Evolutionary conservation across 306 rosid species (phyloP).

Genomic region (Medicago truncatula): DNA sequence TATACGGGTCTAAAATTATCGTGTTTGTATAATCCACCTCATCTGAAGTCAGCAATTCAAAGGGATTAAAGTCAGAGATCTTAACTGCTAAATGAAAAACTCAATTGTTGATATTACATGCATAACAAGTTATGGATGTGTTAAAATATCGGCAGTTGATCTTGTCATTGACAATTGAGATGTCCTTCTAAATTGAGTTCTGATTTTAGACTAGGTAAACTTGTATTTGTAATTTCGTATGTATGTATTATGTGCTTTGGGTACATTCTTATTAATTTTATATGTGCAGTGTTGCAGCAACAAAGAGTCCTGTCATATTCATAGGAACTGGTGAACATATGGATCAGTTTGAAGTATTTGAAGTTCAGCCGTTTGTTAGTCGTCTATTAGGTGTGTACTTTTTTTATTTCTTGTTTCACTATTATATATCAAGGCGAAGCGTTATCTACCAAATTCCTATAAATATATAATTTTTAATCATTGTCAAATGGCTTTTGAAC

Average conservation of each 20-base stretch:
- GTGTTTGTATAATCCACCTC: background rate
- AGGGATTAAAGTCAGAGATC: background rate
- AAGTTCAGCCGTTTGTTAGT: slow-evolving; percentile 84
- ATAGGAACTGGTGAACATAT: slow-evolving; percentile 87
- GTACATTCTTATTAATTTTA: slow-evolving; percentile 30
- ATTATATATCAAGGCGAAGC: slow-evolving; percentile 13
- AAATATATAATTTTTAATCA: slow-evolving; percentile 9
- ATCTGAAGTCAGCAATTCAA: background rate
- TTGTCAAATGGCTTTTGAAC: slow-evolving; percentile 30
- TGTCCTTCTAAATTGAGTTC: background rate
- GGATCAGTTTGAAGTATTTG: slow-evolving; percentile 88
- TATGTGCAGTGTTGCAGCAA: slow-evolving; percentile 78
- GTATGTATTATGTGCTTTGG: slow-evolving; percentile 23
- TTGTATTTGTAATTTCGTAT: background rate
- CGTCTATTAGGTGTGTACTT: slow-evolving; percentile 67
- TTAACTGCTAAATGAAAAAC: background rate
- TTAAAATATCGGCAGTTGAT: background rate
- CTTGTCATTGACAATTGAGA: background rate
- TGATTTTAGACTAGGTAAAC: background rate
- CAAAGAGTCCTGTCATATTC: slow-evolving; percentile 86
- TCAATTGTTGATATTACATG: background rate
- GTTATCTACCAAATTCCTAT: slow-evolving; percentile 12
- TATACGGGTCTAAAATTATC: background rate
- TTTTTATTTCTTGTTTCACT: background rate
- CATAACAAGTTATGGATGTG: background rate